Percentiles rank a stretch among this genome's conserved stretches.
Conservation (phyloP, 108 stramenopile genomes). For the Discostella stelligeroides region DNA sequence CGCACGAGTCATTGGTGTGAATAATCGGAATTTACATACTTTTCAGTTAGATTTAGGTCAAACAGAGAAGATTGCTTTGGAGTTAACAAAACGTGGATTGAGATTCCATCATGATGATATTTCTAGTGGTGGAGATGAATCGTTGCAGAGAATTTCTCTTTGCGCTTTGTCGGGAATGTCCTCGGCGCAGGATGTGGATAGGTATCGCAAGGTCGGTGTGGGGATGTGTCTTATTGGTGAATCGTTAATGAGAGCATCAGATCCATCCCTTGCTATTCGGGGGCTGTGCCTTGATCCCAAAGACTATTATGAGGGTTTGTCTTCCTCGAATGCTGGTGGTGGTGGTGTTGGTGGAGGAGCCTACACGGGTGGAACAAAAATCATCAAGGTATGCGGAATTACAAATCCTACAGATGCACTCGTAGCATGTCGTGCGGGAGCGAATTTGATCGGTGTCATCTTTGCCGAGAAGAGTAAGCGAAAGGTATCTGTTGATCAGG, state of each 20-base stretch:
- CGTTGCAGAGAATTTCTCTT: constrained; percentile 41
- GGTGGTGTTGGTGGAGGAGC: constrained; percentile 62
- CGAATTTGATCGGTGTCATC: constrained; percentile 96
- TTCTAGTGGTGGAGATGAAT: constrained; percentile 5
- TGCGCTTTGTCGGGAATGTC: constrained; percentile 93
- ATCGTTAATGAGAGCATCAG: constrained; percentile 94
- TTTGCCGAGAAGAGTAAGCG: constrained; percentile 91
- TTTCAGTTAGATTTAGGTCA: constrained; percentile 94
- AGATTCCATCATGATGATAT: constrained; percentile 57
- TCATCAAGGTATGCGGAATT: constrained; percentile 95
- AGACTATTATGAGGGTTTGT: constrained; percentile 52
- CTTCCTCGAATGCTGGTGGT: neutral
- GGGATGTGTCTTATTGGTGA: constrained; percentile 97
- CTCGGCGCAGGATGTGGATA: constrained; percentile 78
- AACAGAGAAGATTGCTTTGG: constrained; percentile 79
- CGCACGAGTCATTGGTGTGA: constrained; percentile 96
- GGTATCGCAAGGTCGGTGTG: constrained; percentile 82
- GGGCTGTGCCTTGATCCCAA: constrained; percentile 85
- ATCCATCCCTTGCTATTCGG: constrained; percentile 82
- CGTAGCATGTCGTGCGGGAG: constrained; percentile 88
- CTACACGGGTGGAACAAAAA: constrained; percentile 78
- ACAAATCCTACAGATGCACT: constrained; percentile 91
- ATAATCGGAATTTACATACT: constrained; percentile 98
- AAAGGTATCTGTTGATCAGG: constrained; percentile 69
- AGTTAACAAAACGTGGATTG: constrained; percentile 54